These are phyloP conservation scores for Phytophthora chlamydospora DNA, from an alignment of 352 stramenopile species.

Conservation along the genomic window DNA sequence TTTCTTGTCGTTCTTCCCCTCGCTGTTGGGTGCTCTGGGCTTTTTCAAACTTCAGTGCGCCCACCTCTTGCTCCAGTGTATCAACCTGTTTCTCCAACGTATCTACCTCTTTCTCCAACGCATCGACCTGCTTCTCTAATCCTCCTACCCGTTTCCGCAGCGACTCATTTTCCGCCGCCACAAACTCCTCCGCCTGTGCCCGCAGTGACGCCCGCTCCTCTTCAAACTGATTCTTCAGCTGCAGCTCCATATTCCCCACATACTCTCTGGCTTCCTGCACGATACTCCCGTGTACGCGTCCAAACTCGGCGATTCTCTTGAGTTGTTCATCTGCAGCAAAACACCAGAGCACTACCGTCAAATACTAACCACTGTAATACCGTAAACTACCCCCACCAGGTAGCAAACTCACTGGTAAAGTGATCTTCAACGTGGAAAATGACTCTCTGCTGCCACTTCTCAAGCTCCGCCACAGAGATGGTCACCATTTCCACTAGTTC, in stretches of 20 bases:
- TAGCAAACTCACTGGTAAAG: conserved; percentile 63
- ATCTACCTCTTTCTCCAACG: conserved; percentile 37
- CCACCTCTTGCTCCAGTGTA: conserved; percentile 17
- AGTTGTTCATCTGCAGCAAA: conserved; percentile 65
- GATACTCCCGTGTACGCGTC: conserved; percentile 67
- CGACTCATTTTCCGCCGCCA: conserved; percentile 49
- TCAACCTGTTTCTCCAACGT: conserved; percentile 28
- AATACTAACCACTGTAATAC: background rate
- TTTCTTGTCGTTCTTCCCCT: conserved; percentile 8
- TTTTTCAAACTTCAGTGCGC: conserved; percentile 21
- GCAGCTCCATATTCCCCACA: conserved; percentile 62
- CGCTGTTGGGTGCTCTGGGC: conserved; percentile 1
- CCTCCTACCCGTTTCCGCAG: conserved; percentile 31
- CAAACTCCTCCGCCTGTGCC: conserved; percentile 57
- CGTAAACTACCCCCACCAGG: background rate
- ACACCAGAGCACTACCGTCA: conserved; percentile 13
- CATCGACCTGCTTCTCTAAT: conserved; percentile 34
- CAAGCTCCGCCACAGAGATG: conserved; percentile 60
- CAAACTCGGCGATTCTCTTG: conserved; percentile 81
- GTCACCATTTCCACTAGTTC: conserved; percentile 40
- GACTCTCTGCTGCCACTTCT: conserved; percentile 66
- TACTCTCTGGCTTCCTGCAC: conserved; percentile 73
- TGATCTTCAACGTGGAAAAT: conserved; percentile 69
- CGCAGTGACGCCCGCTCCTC: conserved; percentile 49
- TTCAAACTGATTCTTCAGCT: conserved; percentile 57